Percentiles rank a stretch among this genome's conserved stretches.
Conservation (phyloP, 2,329 filamentous ascomycete species). For the Ophiognomonia clavigignenti-juglandacearum region DNA sequence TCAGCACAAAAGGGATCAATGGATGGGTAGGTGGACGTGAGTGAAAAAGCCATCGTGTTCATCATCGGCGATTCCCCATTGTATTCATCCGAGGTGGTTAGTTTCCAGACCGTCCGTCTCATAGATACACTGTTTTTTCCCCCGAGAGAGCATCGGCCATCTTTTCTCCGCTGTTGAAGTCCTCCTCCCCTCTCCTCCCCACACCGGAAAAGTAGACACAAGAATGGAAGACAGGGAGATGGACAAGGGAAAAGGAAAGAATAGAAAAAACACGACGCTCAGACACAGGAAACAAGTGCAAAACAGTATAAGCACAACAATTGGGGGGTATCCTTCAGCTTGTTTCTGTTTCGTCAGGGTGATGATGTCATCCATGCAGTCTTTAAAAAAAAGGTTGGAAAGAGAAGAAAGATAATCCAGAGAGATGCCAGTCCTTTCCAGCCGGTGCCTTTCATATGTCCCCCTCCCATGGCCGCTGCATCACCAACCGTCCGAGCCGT, state of each 20-base stretch:
- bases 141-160: too few relatives aligned
- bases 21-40: background rate
- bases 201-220: constrained; percentile 12
- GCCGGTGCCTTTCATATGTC: background rate
- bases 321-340: constrained; percentile 17
- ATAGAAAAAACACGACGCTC: background rate
- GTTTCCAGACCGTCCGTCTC: too few relatives aligned
- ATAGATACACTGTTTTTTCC: too few relatives aligned
- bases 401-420: background rate
- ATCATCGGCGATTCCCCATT: background rate
- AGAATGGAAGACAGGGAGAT: constrained; percentile 4
- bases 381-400: constrained; percentile 5
- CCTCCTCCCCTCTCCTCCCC: background rate
- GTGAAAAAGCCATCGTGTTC: background rate
- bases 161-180: too few relatives aligned
- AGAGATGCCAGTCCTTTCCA: background rate
- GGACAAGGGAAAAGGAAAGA: background rate
- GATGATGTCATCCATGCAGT: constrained; percentile 16
- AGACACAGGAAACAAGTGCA: background rate
- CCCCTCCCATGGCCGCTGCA: background rate
- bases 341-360: constrained; percentile 13
- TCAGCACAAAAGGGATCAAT: background rate
- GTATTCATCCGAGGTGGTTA: too few relatives aligned
- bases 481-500: background rate
- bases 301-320: background rate